These are phyloP conservation scores for Backusella psychrophila DNA, from an alignment of 192 early-diverging fungal species.

Conservation along the genomic window DNA sequence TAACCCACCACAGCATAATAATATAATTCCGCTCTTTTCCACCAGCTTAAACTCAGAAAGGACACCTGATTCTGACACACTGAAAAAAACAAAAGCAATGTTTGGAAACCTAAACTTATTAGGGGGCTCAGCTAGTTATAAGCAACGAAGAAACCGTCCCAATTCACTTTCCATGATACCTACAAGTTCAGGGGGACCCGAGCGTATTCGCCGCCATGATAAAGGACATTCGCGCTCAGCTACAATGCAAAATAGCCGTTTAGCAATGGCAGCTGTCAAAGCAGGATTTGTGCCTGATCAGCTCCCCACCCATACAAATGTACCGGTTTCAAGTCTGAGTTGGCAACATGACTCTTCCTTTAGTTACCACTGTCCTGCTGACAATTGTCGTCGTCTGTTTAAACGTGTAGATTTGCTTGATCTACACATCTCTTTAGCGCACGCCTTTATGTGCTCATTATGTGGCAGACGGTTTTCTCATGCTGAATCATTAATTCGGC, in stretches of 20 bases:
- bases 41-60: background rate
- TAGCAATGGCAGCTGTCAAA: constrained; percentile 26
- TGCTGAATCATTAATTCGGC: constrained; percentile 7
- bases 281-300: constrained; percentile 13
- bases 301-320: background rate
- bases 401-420: background rate
- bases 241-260: constrained; percentile 13
- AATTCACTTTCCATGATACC: constrained; percentile 31
- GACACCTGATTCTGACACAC: constrained; percentile 28
- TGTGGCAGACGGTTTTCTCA: constrained; percentile 12
- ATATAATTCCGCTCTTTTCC: constrained; percentile 18
- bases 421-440: background rate
- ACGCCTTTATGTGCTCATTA: constrained; percentile 1
- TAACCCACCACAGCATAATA: constrained; percentile 7
- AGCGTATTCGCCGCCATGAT: constrained; percentile 26
- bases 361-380: background rate
- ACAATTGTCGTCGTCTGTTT: background rate
- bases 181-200: background rate
- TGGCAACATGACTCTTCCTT: background rate
- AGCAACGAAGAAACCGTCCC: constrained; percentile 64
- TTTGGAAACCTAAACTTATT: constrained; percentile 62
- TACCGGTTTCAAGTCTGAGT: background rate
- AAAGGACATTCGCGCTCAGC: constrained; percentile 17
- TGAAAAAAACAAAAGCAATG: constrained; percentile 29
- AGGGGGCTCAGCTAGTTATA: constrained; percentile 69